Conservation (phyloP, 495 filamentous ascomycete genomes). For the Penicillium daleae region DNA sequence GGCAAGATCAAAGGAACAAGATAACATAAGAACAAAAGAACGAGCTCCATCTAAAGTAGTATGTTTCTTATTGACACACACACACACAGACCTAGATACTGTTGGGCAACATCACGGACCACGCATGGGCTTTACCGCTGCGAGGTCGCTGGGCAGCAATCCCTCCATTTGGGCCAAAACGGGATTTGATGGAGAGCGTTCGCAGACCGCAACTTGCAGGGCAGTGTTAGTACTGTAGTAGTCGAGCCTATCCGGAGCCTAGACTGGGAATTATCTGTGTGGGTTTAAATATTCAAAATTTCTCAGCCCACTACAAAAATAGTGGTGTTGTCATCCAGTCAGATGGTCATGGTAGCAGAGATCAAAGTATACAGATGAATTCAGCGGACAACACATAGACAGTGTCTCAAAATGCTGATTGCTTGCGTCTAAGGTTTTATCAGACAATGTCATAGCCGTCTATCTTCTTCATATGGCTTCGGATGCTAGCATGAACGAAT, state of each 20-base stretch:
- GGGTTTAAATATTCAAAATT: conserved; percentile 1
- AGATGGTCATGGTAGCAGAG: background rate
- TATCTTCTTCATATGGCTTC: background rate
- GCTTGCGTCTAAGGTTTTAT: background rate
- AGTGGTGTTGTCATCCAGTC: conserved; percentile 1
- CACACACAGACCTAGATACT: conserved; percentile 15
- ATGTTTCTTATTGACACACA: conserved; percentile 21
- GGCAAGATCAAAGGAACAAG: conserved; percentile 22
- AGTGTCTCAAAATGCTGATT: background rate
- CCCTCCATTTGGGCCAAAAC: conserved; percentile 30
- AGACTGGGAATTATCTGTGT: conserved; percentile 5
- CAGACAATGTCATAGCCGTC: background rate
- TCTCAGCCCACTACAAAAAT: conserved; percentile 17
- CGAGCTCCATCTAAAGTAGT: conserved; percentile 16
- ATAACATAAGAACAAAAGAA: conserved; percentile 7
- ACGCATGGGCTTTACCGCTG: conserved; percentile 46
- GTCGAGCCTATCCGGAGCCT: conserved; percentile 3
- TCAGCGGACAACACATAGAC: background rate
- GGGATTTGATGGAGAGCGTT: conserved; percentile 24
- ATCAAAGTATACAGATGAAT: background rate
- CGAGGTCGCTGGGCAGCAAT: conserved; percentile 46
- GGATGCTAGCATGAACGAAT: conserved; percentile 6
- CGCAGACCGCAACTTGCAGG: conserved; percentile 46
- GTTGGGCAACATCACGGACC: conserved; percentile 42
- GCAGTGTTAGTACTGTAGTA: background rate